Conservation (phyloP, 768 basidiomycete genomes). For the Leccinum subgranulosum region DNA sequence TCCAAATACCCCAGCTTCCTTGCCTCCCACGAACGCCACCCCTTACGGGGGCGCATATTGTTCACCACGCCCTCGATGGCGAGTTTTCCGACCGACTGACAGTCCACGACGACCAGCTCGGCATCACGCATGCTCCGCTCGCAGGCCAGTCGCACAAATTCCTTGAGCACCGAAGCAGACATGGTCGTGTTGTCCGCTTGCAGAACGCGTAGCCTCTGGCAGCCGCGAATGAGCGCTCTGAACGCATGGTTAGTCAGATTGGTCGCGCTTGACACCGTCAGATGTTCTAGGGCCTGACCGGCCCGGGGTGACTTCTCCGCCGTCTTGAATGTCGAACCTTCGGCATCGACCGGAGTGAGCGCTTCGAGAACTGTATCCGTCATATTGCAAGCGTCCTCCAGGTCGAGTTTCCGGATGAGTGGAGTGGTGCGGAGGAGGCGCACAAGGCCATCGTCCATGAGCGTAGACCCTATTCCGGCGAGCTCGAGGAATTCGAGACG, state of each 20-base stretch:
- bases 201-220: conserved; percentile 51
- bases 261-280: conserved; percentile 66
- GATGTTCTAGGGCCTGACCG: conserved; percentile 68
- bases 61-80: conserved; percentile 57
- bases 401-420: conserved; percentile 68
- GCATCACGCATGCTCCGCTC: conserved; percentile 49
- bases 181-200: conserved; percentile 68
- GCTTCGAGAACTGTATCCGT: conserved; percentile 67
- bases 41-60: conserved; percentile 62
- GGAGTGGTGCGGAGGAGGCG: conserved; percentile 68
- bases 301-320: conserved; percentile 36
- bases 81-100: conserved; percentile 63
- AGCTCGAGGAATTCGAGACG: conserved; percentile 75
- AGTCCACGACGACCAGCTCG: conserved; percentile 69
- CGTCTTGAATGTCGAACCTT: conserved; percentile 7
- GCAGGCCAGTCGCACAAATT: conserved; percentile 60
- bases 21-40: conserved; percentile 74
- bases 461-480: conserved; percentile 65
- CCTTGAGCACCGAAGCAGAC: conserved; percentile 53
- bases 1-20: conserved; percentile 70
- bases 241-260: conserved; percentile 65
- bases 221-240: conserved; percentile 58
- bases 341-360: conserved; percentile 48
- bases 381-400: conserved; percentile 80
- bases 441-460: conserved; percentile 74